Base-by-base conservation (phyloP, 129 eudicot species). In the Gnaphalium uliginosum region DNA sequence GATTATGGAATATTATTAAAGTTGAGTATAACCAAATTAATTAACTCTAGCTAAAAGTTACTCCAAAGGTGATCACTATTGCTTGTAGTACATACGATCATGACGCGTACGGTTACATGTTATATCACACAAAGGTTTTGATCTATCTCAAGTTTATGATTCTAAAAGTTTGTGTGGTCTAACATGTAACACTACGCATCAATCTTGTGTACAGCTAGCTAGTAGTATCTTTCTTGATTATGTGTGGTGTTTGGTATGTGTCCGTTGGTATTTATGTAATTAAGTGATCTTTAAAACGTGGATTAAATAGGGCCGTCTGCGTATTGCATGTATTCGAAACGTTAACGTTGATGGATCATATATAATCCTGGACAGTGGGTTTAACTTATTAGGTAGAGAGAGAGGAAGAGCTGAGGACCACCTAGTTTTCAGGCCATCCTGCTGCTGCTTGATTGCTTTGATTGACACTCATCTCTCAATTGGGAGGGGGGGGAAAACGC, bases 351-450 rank as follows among this genome's bases (percentile, higher is more conserved):
- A 80, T 80, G 64, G 83, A 74, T 80, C 83, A 80, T 46, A 46
- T 46, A 46, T 46, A 46, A 46, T 80, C 71, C 70, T 68, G 76
- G 85, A 82, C 82, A 82, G 66, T 72, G 53, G 53, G 79, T 74
- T 80, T 80, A 80, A 80, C 83, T 80, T 80, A 80, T 82, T 77
- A 71, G 79, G 77, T 72, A 82, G 78, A 35, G 71, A 74, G 66
- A 72, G 71, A 77, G 82, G n/a, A 39, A 46, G 53, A n/a, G n/a
- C n/a, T n/a, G n/a, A 46, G 53, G 85, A 82, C 85, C 85, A 82
- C 85, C 79, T 82, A 77, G 85, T 77, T 82, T 71, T 82, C 79
- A 82, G 85, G 82, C 85, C 85, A 82, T 81, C 41, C 68, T 17
- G 41, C 39, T 81, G 81, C 78, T 80, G 79, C 80, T 74, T 76